phyloP scores from a whole-genome alignment of 1,284 basidiomycete species.

The Volvariella volvacea region DNA sequence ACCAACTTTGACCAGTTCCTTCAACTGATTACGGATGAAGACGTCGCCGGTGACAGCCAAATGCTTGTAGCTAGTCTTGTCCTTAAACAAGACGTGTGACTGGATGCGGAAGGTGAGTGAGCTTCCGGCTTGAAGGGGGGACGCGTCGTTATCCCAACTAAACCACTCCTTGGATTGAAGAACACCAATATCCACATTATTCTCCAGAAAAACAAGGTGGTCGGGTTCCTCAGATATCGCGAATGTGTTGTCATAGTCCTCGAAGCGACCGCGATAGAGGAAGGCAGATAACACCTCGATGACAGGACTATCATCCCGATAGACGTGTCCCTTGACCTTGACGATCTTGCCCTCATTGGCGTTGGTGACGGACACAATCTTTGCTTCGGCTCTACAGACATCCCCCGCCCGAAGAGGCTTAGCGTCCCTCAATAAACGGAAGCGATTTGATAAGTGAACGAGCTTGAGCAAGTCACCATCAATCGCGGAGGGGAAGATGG shows the following conservation, averaged over 20 bases:
- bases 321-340: slow-evolving; percentile 85
- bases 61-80: slow-evolving; percentile 80
- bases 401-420: slow-evolving; percentile 81
- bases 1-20: slow-evolving; percentile 83
- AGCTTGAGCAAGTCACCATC: slow-evolving; percentile 93
- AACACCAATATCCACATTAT: slow-evolving; percentile 83
- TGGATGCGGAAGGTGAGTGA: slow-evolving; percentile 86
- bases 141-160: slow-evolving; percentile 84
- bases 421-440: slow-evolving; percentile 80
- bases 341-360: slow-evolving; percentile 90
- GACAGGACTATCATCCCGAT: slow-evolving; percentile 70
- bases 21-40: slow-evolving; percentile 82
- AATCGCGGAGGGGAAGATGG: slow-evolving; percentile 89
- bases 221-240: slow-evolving; percentile 87
- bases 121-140: slow-evolving; percentile 75
- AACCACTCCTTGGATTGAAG: slow-evolving; percentile 98
- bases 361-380: slow-evolving; percentile 87
- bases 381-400: slow-evolving; percentile 84
- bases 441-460: slow-evolving; percentile 95
- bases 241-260: slow-evolving; percentile 94
- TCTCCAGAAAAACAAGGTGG: slow-evolving; percentile 74
- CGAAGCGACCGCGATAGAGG: slow-evolving; percentile 93
- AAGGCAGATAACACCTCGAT: slow-evolving; percentile 95
- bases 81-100: slow-evolving; percentile 86
- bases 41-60: slow-evolving; percentile 83